Conservation (phyloP, 1,284 basidiomycete species). For the Ganoderma boninense region DNA sequence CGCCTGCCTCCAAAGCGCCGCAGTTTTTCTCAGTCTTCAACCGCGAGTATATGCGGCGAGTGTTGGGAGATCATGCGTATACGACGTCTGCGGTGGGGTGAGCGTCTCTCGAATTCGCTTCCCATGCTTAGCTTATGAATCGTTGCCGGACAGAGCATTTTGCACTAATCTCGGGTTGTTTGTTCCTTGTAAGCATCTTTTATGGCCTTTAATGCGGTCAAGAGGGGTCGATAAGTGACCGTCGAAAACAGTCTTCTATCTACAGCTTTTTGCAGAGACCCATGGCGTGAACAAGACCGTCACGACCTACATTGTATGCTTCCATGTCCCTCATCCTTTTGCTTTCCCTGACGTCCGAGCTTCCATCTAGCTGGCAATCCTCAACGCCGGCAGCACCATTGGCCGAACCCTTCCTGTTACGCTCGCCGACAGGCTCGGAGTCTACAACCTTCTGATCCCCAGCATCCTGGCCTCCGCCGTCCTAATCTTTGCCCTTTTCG, state of each 20-base stretch:
- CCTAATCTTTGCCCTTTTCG: slow-evolving; percentile 54
- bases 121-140: background rate
- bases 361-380: slow-evolving; percentile 43
- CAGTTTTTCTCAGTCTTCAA: slow-evolving; percentile 14
- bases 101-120: slow-evolving; percentile 19
- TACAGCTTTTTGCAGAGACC: slow-evolving; percentile 58
- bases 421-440: slow-evolving; percentile 55
- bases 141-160: slow-evolving; percentile 44
- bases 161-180: slow-evolving; percentile 55
- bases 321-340: slow-evolving; percentile 24
- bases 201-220: background rate
- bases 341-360: background rate
- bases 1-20: slow-evolving; percentile 42
- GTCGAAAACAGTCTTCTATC: slow-evolving; percentile 55
- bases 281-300: slow-evolving; percentile 49
- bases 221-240: slow-evolving; percentile 11
- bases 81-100: slow-evolving; percentile 53
- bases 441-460: slow-evolving; percentile 42
- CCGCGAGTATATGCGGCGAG: slow-evolving; percentile 27
- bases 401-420: slow-evolving; percentile 59
- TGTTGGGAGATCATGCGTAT: slow-evolving; percentile 54
- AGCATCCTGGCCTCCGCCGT: slow-evolving; percentile 50
- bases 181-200: slow-evolving; percentile 52
- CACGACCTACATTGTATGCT: slow-evolving; percentile 57
- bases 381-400: slow-evolving; percentile 57